Evolutionary conservation across 2,329 filamentous ascomycete genomes (phyloP), one percentile per base, ranked within the genome.

Genomic region (Diplodia corticola): DNA sequence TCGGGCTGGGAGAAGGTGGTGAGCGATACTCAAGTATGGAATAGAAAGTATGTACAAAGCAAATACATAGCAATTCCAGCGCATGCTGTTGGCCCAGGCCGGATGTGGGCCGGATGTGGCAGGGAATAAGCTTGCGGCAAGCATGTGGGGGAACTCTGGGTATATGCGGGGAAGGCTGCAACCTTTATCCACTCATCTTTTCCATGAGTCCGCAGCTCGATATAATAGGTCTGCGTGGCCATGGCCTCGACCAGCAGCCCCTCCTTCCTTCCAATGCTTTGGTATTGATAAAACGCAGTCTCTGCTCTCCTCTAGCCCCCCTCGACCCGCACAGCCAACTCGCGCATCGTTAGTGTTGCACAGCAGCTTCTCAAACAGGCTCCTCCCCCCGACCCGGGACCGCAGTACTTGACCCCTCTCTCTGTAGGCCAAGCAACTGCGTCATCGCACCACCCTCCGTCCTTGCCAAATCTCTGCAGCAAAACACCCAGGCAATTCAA

Each of bases 151-250:
- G 49, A 61, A 44, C 57, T 61, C 44, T 61, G 33, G 57, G 26
- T 44, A 59, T 49, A 61, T 61, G 57, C 57, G 57, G 57, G 57
- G 57, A 61, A 61, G 24, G 57, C 57, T 49, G 57, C 20, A 26
- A 22, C n/a, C n/a, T n/a, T n/a, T n/a, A 20, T 4, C 24, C 54
- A 46, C 37, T 46, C 17, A 59, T 46, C 37, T 20, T 40, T 60
- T 60, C 57, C 57, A 61, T 61, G 30, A 61, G 26, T 61, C 57
- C 57, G 57, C 57, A 44, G 44, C 57, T 28, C 46, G 54, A 26
- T 46, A 49, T 48, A 30, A 28, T 46, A 61, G 44, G 57, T 17
- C 46, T 17, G 37, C 4, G 10, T n/a, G 35, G 24, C 7, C 24
- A 37, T 20, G 5, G 57, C 12, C 48, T 60, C 33, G 40, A 24